Base-by-base conservation (phyloP, 2,329 filamentous ascomycete genomes). In the Ophiostoma piceae region DNA sequence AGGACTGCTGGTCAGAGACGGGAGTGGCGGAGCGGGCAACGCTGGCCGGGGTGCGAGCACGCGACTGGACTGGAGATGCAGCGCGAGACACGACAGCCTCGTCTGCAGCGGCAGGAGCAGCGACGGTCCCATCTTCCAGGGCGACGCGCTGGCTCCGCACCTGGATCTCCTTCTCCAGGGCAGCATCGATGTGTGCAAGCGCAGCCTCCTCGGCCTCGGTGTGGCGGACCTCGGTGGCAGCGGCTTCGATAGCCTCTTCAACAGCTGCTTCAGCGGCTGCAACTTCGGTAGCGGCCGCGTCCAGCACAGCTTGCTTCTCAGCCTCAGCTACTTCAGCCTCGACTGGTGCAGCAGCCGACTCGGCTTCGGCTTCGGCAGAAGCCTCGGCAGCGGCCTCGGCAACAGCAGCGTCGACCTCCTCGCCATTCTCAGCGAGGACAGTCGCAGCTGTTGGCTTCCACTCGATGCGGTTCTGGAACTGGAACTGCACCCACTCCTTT, bases 401-500 rank as follows among this genome's bases (percentile, higher is more conserved):
- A 62, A 16, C 57, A 29, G 22, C 57, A 32, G 12, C 26, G 26
- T 78, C 77, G 7, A 76, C 74, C 2, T 65, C 7, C 26, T 43
- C 78, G 39, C 79, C 78, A 73, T 77, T 62, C 65, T 78, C 74
- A 71, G 88, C 84, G 54, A 87, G 82, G 64, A 86, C 83, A 43
- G 85, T 81, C 35, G 84, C 82, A 5, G 83, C 81, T 29, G 82
- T 80, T 2, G 88, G 85, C 82, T 95, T 94, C 92, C 94, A 97
- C 77, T 95, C 94, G 75, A 97, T 92, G 73, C 90, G 87, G 79
- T 92, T 90, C 70, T 90, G 90, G 78, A 96, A 94, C 79, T 97
- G 91, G 76, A 93, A 96, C 78, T 97, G 92, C 62, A 90, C 90
- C 92, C 92, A 97, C 78, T 97, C 94, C 74, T 90, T 88, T 67